Evolutionary conservation across 1,139 yeast species (phyloP).

Genomic region (Scheffersomyces parashehatae): DNA sequence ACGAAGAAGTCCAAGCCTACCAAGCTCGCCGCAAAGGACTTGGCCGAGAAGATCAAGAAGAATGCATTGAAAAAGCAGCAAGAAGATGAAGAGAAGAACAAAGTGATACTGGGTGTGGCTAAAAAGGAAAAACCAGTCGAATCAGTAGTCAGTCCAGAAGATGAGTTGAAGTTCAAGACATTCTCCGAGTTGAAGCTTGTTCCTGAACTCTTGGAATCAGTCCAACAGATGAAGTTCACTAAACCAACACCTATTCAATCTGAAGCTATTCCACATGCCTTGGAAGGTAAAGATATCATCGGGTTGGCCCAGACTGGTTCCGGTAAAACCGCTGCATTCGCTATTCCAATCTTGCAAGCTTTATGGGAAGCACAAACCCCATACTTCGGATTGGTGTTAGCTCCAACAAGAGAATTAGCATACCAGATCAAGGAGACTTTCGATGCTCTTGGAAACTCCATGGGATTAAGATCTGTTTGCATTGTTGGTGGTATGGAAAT

Average conservation of each 20-base stretch:
- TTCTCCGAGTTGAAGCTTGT: constrained; percentile 61
- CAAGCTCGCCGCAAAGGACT: constrained; percentile 25
- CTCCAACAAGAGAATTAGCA: constrained; percentile 97
- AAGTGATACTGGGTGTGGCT: background rate
- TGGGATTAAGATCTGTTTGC: constrained; percentile 87
- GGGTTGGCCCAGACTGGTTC: constrained; percentile 86
- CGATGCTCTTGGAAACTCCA: constrained; percentile 85
- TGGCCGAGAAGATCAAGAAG: constrained; percentile 54
- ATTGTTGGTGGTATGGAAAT: constrained; percentile 98
- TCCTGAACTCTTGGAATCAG: constrained; percentile 80
- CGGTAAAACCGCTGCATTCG: constrained; percentile 86
- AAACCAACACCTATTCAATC: constrained; percentile 90
- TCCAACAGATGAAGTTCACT: constrained; percentile 62
- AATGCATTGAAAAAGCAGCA: constrained; percentile 44
- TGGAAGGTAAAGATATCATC: constrained; percentile 80
- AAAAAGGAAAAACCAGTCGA: constrained; percentile 15
- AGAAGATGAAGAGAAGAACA: background rate
- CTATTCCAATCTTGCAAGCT: constrained; percentile 86
- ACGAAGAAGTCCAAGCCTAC: constrained; percentile 2
- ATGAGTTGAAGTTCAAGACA: constrained; percentile 41
- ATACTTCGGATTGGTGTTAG: constrained; percentile 83
- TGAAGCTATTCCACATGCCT: constrained; percentile 88
- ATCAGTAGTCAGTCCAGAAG: constrained; percentile 15
- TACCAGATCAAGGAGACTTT: constrained; percentile 94
- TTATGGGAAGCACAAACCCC: constrained; percentile 89